Conservation (phyloP, 2,329 filamentous ascomycete species). For the Phyllosticta ampelicida region DNA sequence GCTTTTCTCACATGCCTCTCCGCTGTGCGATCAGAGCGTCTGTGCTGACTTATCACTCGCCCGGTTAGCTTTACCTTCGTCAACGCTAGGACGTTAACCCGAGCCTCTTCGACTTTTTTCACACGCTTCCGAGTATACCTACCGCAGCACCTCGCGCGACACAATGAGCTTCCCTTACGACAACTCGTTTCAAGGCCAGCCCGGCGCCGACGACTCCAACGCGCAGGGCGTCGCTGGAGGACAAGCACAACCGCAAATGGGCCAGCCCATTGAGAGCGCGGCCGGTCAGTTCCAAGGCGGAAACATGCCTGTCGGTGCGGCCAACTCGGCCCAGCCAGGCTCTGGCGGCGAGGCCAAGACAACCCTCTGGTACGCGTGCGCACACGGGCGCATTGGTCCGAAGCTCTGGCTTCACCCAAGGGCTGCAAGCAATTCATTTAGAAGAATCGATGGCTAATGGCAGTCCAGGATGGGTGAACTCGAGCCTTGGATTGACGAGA, state of each 20-base stretch:
- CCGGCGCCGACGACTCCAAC: slow-evolving; percentile 40
- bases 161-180: slow-evolving; percentile 58
- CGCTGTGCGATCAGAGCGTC: slow-evolving; percentile 9
- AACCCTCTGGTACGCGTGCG: slow-evolving; percentile 39
- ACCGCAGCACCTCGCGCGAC: slow-evolving; percentile 10
- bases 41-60: slow-evolving; percentile 8
- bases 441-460: neutral
- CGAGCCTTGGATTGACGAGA: slow-evolving; percentile 98
- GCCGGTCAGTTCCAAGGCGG: slow-evolving; percentile 39
- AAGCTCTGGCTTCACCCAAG: neutral
- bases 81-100: slow-evolving; percentile 9
- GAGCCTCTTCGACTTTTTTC: slow-evolving; percentile 5
- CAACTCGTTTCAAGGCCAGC: slow-evolving; percentile 52
- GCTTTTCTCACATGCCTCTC: slow-evolving; percentile 2
- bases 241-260: slow-evolving; percentile 39
- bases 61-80: slow-evolving; percentile 10
- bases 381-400: neutral
- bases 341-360: slow-evolving; percentile 36
- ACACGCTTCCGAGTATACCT: slow-evolving; percentile 9
- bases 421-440: neutral
- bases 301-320: slow-evolving; percentile 31
- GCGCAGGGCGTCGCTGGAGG: slow-evolving; percentile 39
- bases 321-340: slow-evolving; percentile 22
- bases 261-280: slow-evolving; percentile 47
- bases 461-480: slow-evolving; percentile 87